Evolutionary conservation across 2,329 filamentous ascomycete genomes (phyloP), one percentile per base, ranked within the genome.

Genomic region (Aspergillus sp.): DNA sequence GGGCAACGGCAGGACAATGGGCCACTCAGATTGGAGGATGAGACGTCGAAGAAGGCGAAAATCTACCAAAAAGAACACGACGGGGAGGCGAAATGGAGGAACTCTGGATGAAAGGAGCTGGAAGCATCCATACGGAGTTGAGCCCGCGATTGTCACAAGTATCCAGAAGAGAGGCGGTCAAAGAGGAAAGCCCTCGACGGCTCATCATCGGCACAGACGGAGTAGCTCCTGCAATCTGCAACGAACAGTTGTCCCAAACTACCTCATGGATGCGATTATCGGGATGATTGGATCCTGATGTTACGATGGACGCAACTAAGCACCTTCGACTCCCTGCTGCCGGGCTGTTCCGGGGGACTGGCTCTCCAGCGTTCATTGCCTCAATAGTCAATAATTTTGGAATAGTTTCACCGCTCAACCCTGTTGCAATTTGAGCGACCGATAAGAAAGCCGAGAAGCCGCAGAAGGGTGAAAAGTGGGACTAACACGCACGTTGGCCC

Each of bases 391-490:
- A 30, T 30, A 30, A 30, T 30, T 58, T 59, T 57, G 55, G 55
- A 54, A 56, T 49, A 44, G 63, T 65, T 67, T 67, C 65, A 67
- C 65, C 65, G 65, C 65, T 66, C 57, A 32, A 53, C 55, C 57
- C 61, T 60, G 54, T 51, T 52, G 52, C 55, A 61, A 52, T 52
- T 56, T 48, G 55, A 50, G 57, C 54, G 62, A 65, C 61, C 59
- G 64, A 66, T 67, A 65, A 66, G 59, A 56, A 60, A 57, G 50
- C 59, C 51, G 58, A 55, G 55, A 51, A 55, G 38, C 45, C 53
- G 56, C 50, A 59, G 52, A 52, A 62, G 56, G 53, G 54, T 45
- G 47, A 34, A 51, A 53, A 54, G 60, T 64, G 64, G 64, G 59
- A 45, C 22, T 55, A 61, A 42, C 43, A 57, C 62, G 62, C 62